Conservation (phyloP, 1,284 basidiomycete genomes). For the Albatrellus sp. region DNA sequence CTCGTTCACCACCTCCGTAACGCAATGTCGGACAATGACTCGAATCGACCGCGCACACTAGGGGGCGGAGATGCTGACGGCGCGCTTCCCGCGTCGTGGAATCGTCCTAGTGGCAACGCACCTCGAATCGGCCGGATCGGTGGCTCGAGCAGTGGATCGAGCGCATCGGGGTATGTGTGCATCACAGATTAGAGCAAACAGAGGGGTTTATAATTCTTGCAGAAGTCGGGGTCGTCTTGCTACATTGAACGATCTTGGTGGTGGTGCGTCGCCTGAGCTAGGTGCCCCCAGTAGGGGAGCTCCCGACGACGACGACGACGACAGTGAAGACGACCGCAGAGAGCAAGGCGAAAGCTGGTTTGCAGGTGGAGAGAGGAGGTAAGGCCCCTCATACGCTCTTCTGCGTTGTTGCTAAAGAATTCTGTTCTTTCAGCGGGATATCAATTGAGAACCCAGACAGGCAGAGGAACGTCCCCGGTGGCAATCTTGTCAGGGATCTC, state of each 20-base stretch:
- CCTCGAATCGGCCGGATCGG: conserved; percentile 19
- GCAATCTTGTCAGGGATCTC: conserved; percentile 69
- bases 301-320: conserved; percentile 18
- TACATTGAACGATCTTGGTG: conserved; percentile 10
- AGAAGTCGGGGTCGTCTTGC: neutral
- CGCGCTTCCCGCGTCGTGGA: conserved; percentile 34
- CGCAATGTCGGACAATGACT: conserved; percentile 27
- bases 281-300: conserved; percentile 8
- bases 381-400: conserved; percentile 8
- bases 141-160: conserved; percentile 12
- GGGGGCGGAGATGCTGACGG: conserved; percentile 28
- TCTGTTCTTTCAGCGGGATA: conserved; percentile 52
- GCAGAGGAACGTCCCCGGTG: conserved; percentile 36
- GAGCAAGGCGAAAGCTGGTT: conserved; percentile 54
- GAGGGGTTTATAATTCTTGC: neutral
- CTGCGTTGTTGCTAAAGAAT: neutral
- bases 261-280: conserved; percentile 8
- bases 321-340: conserved; percentile 34
- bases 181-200: neutral
- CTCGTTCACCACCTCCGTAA: too few relatives aligned
- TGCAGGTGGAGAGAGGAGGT: conserved; percentile 84
- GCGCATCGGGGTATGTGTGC: conserved; percentile 13
- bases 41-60: conserved; percentile 23
- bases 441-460: conserved; percentile 79
- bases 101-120: conserved; percentile 21